Evolutionary conservation across 2,329 filamentous ascomycete genomes (phyloP).

Genomic region (Aureobasidium sp.): DNA sequence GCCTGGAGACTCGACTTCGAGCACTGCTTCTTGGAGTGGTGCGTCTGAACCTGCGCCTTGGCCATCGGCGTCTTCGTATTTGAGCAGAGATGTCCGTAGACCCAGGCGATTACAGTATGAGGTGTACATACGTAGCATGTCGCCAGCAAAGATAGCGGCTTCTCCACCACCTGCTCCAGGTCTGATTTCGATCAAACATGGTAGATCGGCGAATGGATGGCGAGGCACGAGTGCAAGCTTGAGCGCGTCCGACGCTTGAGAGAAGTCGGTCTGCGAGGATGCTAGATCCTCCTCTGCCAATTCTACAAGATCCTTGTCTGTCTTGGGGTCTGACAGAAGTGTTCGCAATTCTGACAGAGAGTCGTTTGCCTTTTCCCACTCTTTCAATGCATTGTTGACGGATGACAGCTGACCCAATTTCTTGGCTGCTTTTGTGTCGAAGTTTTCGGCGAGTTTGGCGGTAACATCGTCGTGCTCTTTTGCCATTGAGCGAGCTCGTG

Average conservation of each 20-base stretch:
- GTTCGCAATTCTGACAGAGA: constrained; percentile 61
- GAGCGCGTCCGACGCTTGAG: constrained; percentile 56
- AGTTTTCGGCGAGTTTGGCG: constrained; percentile 44
- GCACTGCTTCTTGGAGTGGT: constrained; percentile 75
- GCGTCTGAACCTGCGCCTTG: constrained; percentile 49
- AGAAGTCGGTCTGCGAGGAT: constrained; percentile 55
- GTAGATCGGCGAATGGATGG: constrained; percentile 82
- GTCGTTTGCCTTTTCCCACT: constrained; percentile 52
- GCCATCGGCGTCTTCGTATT: constrained; percentile 69
- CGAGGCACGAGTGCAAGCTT: constrained; percentile 73
- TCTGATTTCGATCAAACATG: constrained; percentile 84
- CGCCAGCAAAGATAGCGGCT: constrained; percentile 80
- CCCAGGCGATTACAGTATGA: constrained; percentile 63
- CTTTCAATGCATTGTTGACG: constrained; percentile 44
- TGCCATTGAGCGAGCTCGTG: constrained; percentile 47
- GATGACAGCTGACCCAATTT: constrained; percentile 48
- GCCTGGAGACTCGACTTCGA: constrained; percentile 69
- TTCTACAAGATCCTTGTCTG: constrained; percentile 51
- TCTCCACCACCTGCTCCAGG: constrained; percentile 89
- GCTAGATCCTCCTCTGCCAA: constrained; percentile 62
- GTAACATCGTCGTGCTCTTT: constrained; percentile 48
- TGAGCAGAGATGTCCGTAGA: constrained; percentile 60
- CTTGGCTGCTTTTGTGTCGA: constrained; percentile 50
- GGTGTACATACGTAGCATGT: constrained; percentile 85
- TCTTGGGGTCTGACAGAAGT: constrained; percentile 60